Evolutionary conservation across 495 filamentous ascomycete species (phyloP).

Genomic region (Talaromyces proteolyticus): DNA sequence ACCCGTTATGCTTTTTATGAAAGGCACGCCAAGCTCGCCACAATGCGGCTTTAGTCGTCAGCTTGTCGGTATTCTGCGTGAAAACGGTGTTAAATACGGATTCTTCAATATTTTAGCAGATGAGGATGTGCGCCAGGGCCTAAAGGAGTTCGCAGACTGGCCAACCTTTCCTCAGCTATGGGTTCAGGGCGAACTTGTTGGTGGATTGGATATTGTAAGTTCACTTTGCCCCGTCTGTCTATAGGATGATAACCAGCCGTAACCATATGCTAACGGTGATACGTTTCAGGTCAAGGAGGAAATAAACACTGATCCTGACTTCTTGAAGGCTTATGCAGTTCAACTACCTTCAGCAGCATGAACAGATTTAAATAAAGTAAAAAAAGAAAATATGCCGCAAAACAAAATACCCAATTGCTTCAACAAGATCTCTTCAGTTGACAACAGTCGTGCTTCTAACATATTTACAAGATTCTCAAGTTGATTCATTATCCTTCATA

Average conservation of each 20-base stretch:
- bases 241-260: too few relatives aligned
- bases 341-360: constrained; percentile 25
- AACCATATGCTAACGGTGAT: too few relatives aligned
- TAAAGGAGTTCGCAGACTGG: constrained; percentile 96
- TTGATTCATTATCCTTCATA: too few relatives aligned
- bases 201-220: constrained; percentile 93
- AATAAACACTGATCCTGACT: constrained; percentile 65
- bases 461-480: not conserved
- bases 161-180: constrained; percentile 94
- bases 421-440: not conserved
- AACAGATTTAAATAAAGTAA: not conserved
- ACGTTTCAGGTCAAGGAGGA: constrained; percentile 77
- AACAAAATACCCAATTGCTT: not conserved
- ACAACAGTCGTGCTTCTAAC: too few relatives aligned
- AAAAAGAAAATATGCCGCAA: constrained; percentile 1
- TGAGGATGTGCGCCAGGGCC: constrained; percentile 90
- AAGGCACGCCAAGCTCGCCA: constrained; percentile 77
- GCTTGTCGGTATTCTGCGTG: constrained; percentile 76
- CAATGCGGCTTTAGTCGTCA: constrained; percentile 95
- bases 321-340: constrained; percentile 61
- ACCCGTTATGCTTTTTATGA: constrained; percentile 92
- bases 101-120: constrained; percentile 99
- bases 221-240: constrained; percentile 14
- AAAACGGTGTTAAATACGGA: constrained; percentile 87
- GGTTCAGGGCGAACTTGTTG: constrained; percentile 76